These are phyloP conservation scores for Chlorociboria aeruginascens DNA, from an alignment of 495 filamentous ascomycete genomes.

Conservation along the genomic window DNA sequence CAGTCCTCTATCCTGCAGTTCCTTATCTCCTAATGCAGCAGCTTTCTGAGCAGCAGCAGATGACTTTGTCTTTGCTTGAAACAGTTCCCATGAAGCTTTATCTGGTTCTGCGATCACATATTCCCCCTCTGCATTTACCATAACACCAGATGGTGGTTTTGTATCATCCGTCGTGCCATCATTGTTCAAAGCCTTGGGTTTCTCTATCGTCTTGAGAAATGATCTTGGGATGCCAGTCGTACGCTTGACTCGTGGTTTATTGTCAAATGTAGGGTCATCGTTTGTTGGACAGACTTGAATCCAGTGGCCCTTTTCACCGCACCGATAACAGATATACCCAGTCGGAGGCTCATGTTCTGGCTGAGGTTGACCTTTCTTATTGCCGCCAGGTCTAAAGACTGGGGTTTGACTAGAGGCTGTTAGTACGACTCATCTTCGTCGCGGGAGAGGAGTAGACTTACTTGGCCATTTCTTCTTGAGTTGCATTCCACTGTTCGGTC, in stretches of 20 bases:
- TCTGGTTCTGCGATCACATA: constrained; percentile 92
- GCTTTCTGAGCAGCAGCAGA: constrained; percentile 67
- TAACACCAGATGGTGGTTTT: constrained; percentile 72
- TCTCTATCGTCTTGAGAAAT: constrained; percentile 87
- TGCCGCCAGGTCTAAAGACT: constrained; percentile 36
- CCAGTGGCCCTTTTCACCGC: constrained; percentile 96
- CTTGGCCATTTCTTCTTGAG: constrained; percentile 88
- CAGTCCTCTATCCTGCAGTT: constrained; percentile 73
- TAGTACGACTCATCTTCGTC: constrained; percentile 25
- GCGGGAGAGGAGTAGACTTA: constrained; percentile 35
- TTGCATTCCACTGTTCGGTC: constrained; percentile 74
- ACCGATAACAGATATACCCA: constrained; percentile 96
- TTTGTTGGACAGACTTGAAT: constrained; percentile 96
- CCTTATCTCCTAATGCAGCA: constrained; percentile 61
- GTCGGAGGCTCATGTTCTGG: constrained; percentile 85
- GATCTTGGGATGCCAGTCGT: constrained; percentile 93
- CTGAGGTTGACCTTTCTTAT: constrained; percentile 53
- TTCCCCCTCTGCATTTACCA: constrained; percentile 95
- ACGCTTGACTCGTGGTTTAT: constrained; percentile 78
- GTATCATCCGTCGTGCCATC: constrained; percentile 65
- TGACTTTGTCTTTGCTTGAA: constrained; percentile 83
- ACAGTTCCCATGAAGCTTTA: constrained; percentile 89
- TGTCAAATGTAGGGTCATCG: constrained; percentile 89
- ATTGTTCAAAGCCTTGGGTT: constrained; percentile 60
- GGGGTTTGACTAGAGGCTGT: constrained; percentile 33